Evolutionary conservation across 2,329 filamentous ascomycete species (phyloP).

Genomic region (Alternaria gansuensis): DNA sequence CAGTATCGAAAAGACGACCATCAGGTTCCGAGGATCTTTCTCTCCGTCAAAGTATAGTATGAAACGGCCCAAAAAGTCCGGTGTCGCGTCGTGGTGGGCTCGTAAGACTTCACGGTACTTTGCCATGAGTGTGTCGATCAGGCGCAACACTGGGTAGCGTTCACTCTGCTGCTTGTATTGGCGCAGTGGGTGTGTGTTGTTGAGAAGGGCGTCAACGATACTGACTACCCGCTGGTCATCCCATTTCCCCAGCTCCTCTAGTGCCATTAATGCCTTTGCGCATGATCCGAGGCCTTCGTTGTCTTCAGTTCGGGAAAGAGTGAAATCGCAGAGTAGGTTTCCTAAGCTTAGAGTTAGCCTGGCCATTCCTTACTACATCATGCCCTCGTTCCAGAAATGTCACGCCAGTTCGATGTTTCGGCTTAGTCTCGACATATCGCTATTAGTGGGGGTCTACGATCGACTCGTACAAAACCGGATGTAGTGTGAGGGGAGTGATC

Average conservation of each 20-base stretch:
- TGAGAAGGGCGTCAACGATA: constrained; percentile 60
- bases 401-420: neutral
- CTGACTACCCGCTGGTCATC: constrained; percentile 64
- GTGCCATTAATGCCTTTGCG: constrained; percentile 65
- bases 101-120: constrained; percentile 59
- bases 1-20: constrained; percentile 74
- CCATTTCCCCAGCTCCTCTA: constrained; percentile 69
- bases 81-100: constrained; percentile 61
- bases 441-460: neutral
- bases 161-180: constrained; percentile 69
- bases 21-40: constrained; percentile 74
- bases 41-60: constrained; percentile 73
- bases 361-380: neutral
- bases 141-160: constrained; percentile 68
- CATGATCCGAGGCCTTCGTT: constrained; percentile 64
- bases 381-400: neutral
- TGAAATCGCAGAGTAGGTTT: constrained; percentile 68
- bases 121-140: constrained; percentile 69
- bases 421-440: neutral
- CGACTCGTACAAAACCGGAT: neutral
- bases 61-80: constrained; percentile 67
- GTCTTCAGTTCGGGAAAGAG: constrained; percentile 69
- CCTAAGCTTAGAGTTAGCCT: constrained; percentile 50
- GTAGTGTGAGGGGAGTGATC: neutral
- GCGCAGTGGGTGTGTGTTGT: constrained; percentile 66